These are phyloP conservation scores for Cladophialophora carrionii DNA, from an alignment of 2,329 filamentous ascomycete genomes.

Conservation along the genomic window DNA sequence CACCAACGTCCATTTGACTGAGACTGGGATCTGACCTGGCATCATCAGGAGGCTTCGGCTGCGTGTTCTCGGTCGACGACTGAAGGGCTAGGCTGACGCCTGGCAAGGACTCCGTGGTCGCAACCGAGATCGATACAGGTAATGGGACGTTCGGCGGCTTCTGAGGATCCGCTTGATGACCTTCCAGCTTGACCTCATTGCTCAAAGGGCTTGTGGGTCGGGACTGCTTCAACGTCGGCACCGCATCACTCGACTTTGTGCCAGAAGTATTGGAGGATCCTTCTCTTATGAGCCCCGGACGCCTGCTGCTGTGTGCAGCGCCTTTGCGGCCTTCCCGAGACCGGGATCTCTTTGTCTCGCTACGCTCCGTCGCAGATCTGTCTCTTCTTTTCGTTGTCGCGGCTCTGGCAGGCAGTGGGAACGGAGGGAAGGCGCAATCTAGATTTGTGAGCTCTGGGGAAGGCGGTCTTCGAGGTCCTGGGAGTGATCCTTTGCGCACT, in stretches of 20 bases:
- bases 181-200: slow-evolving; percentile 15
- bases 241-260: slow-evolving; percentile 4
- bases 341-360: slow-evolving; percentile 31
- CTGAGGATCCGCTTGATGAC: slow-evolving; percentile 6
- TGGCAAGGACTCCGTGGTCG: background rate
- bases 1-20: slow-evolving; percentile 25
- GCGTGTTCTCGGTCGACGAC: slow-evolving; percentile 4
- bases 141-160: background rate
- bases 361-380: slow-evolving; percentile 26
- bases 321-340: slow-evolving; percentile 30
- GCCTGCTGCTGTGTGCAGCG: slow-evolving; percentile 12
- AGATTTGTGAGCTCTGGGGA: slow-evolving; percentile 54
- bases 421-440: slow-evolving; percentile 59
- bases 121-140: background rate
- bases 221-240: slow-evolving; percentile 14
- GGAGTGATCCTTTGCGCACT: slow-evolving; percentile 47
- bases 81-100: background rate
- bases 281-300: slow-evolving; percentile 23
- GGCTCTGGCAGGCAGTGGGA: slow-evolving; percentile 50
- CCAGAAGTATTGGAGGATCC: slow-evolving; percentile 23
- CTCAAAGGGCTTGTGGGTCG: slow-evolving; percentile 25
- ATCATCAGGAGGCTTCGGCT: slow-evolving; percentile 5
- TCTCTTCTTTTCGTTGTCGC: slow-evolving; percentile 26
- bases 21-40: slow-evolving; percentile 11
- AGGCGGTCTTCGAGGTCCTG: slow-evolving; percentile 46